Percentiles rank a stretch among this genome's conserved stretches.
These are phyloP conservation scores for Paraphoma chrysanthemicola DNA, from an alignment of 2,329 filamentous ascomycete species.

Conservation along the genomic window DNA sequence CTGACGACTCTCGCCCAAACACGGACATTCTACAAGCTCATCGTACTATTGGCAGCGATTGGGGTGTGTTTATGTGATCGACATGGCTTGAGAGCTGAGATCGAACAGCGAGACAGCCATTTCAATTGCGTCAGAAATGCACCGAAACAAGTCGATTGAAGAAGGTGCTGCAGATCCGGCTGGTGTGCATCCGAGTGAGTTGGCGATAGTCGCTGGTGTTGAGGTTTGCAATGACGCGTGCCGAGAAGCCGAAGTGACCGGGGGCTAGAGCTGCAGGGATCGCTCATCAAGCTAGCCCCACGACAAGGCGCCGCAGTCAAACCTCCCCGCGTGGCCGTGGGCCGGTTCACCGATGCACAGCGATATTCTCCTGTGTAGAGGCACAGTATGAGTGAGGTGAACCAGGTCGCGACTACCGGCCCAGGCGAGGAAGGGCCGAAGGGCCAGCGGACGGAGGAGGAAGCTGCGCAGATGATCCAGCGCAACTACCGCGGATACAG, in stretches of 20 bases:
- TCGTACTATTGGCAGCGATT: too few relatives aligned
- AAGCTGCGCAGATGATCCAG: conserved; percentile 48
- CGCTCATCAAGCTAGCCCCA: background rate
- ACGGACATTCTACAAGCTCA: background rate
- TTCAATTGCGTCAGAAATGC: background rate
- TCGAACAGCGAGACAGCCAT: too few relatives aligned
- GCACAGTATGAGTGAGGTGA: conserved; percentile 13
- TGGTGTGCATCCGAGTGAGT: background rate
- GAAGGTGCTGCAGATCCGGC: too few relatives aligned
- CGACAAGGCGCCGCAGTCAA: conserved; percentile 8
- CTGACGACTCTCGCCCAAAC: background rate
- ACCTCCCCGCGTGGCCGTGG: conserved; percentile 9
- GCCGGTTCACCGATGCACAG: conserved; percentile 7
- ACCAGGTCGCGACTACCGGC: conserved; percentile 10
- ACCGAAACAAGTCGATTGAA: background rate
- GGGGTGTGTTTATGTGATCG: too few relatives aligned
- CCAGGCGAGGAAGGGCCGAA: conserved; percentile 7
- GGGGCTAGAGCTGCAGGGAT: background rate
- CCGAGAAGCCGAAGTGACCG: background rate
- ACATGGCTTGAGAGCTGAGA: too few relatives aligned
- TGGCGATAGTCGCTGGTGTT: background rate
- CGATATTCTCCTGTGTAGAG: conserved; percentile 6
- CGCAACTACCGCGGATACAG: conserved; percentile 81
- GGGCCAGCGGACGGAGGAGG: conserved; percentile 21
- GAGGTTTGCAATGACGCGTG: background rate